Evolutionary conservation across 1,139 yeast species (phyloP).

Genomic region (Hyphopichia khmerensis): DNA sequence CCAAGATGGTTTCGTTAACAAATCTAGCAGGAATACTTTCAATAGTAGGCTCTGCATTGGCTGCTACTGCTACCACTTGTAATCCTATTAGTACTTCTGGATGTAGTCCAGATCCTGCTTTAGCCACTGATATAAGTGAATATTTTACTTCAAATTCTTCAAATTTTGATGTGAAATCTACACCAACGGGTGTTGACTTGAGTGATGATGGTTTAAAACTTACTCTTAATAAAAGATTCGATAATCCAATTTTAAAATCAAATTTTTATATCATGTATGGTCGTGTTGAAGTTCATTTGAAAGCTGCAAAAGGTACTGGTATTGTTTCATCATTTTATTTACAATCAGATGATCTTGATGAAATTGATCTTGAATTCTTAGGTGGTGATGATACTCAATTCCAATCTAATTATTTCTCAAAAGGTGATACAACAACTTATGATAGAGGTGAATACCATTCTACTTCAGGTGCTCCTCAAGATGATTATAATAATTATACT

Average conservation of each 20-base stretch:
- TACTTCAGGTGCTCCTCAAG: conserved; percentile 43
- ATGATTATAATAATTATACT: conserved; percentile 30
- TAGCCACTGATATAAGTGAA: conserved; percentile 49
- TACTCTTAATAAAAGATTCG: conserved; percentile 55
- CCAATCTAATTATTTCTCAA: conserved; percentile 75
- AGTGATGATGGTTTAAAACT: conserved; percentile 53
- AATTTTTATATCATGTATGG: conserved; percentile 83
- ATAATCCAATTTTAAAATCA: conserved; percentile 70
- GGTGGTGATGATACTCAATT: conserved; percentile 70
- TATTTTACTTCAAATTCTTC: conserved; percentile 43
- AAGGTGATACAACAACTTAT: conserved; percentile 68
- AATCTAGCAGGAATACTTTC: not conserved
- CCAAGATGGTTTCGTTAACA: not conserved
- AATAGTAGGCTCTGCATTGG: conserved; percentile 3
- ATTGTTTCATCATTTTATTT: conserved; percentile 72
- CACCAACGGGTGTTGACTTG: conserved; percentile 20
- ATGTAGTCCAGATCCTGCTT: conserved; percentile 48
- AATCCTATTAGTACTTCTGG: conserved; percentile 24
- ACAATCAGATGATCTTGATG: conserved; percentile 80
- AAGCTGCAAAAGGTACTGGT: conserved; percentile 72
- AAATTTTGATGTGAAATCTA: conserved; percentile 22
- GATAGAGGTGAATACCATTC: conserved; percentile 71
- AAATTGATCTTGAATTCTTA: conserved; percentile 75
- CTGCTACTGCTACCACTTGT: conserved; percentile 16
- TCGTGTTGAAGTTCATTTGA: conserved; percentile 61